Evolutionary conservation across 495 filamentous ascomycete genomes (phyloP).

Genomic region (Aspergillus mulundensis): DNA sequence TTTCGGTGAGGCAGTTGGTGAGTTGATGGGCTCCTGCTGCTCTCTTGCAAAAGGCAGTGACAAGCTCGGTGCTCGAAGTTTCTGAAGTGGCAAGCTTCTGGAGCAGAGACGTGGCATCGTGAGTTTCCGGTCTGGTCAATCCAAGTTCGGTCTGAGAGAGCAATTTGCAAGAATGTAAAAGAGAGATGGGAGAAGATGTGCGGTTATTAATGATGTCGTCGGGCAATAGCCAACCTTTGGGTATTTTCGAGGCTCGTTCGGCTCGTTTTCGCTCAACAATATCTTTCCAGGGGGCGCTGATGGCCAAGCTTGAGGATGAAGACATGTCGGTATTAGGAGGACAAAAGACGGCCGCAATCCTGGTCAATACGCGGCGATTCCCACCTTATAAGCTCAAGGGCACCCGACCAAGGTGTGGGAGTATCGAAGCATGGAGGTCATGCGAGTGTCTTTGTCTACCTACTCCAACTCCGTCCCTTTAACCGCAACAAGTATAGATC

Average conservation of each 20-base stretch:
- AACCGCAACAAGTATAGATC: no score
- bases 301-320: no score
- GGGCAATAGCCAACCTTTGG: background rate
- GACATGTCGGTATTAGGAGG: no score
- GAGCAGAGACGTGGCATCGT: background rate
- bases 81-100: background rate
- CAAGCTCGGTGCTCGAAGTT: background rate
- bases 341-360: no score
- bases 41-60: background rate
- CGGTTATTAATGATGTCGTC: background rate
- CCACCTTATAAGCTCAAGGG: no score
- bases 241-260: background rate
- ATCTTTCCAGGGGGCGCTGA: no score
- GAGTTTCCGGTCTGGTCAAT: no score
- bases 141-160: background rate
- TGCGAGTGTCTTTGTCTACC: no score
- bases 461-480: no score
- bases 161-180: background rate
- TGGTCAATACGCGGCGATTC: no score
- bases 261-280: background rate
- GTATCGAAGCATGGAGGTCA: no score
- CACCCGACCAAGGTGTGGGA: no score
- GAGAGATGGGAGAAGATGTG: background rate
- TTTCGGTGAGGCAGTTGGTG: slow-evolving; percentile 39
- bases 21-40: background rate